phyloP scores from a whole-genome alignment of 495 filamentous ascomycete species.

The Thermothielavioides terrestris region DNA sequence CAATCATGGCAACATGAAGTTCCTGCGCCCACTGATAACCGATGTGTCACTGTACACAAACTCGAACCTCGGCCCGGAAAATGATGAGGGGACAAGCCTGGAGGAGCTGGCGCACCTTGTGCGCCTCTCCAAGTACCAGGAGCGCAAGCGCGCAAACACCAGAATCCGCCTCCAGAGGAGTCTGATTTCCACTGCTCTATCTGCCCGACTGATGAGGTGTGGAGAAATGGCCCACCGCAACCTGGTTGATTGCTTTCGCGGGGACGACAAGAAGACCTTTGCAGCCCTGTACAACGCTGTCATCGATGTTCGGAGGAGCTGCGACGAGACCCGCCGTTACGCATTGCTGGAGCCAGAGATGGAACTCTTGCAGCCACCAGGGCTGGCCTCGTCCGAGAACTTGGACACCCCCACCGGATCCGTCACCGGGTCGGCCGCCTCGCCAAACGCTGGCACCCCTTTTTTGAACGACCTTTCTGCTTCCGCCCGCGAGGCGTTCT shows the following conservation, averaged over 20 bases:
- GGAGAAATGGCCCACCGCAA: constrained; percentile 71
- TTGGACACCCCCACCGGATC: constrained; percentile 33
- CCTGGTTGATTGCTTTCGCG: constrained; percentile 78
- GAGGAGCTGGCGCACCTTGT: constrained; percentile 65
- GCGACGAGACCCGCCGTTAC: constrained; percentile 60
- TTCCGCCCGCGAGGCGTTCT: constrained; percentile 61
- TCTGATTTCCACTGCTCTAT: constrained; percentile 66
- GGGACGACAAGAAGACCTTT: constrained; percentile 85
- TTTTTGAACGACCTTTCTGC: constrained; percentile 76
- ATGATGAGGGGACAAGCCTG: constrained; percentile 52
- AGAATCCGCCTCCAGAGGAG: constrained; percentile 58
- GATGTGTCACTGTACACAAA: constrained; percentile 47
- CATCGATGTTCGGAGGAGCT: constrained; percentile 80
- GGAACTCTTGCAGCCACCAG: constrained; percentile 40
- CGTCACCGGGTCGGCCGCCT: constrained; percentile 28
- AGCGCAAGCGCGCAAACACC: constrained; percentile 58
- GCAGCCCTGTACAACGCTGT: constrained; percentile 78
- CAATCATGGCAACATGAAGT: constrained; percentile 19
- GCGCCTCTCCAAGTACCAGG: constrained; percentile 62
- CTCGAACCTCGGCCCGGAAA: constrained; percentile 36
- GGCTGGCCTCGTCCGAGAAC: constrained; percentile 38
- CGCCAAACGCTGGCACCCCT: constrained; percentile 47
- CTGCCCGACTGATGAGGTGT: constrained; percentile 67
- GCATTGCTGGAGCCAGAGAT: constrained; percentile 61
- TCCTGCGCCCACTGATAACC: constrained; percentile 37